Evolutionary conservation across 345 rosid species (phyloP), one percentile per base, ranked within the genome.

Genomic region (Corymbia maculata): DNA sequence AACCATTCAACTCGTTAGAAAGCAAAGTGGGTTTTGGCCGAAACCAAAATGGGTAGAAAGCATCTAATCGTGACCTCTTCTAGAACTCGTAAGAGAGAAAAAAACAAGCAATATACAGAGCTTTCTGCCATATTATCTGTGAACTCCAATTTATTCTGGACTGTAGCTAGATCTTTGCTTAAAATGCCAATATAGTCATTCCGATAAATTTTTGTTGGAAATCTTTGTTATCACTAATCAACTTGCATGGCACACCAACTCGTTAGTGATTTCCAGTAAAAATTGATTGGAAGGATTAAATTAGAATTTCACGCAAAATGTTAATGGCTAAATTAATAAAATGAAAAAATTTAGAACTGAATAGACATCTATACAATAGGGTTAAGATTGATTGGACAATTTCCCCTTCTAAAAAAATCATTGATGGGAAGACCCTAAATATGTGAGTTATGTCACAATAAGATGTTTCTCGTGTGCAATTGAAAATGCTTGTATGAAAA

Each of bases 141-240:
- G 4, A 75, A 75, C 26, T 21, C 14, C 49, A 6, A 75, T 75
- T 12, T 36, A 17, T 36, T 75, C 28, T 42, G 49, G 82, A 36
- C 26, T 42, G 3, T 64, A 64, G 36, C 36, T 75, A 42, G 9
- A 36, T 3, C 6, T 36, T 0, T 75, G 14, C 4, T 75, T 10
- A 36, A 36, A 36, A 75, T 21, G 36, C 19, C 49, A 36, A 75
- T 36, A 19, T 10, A 75, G 13, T 75, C 49, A 75, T 36, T 75
- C 12, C 6, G 14, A 42, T 36, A 3, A 75, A 36, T 75, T 17
- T 75, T 36, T 1, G 1, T 1, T 0, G 0, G 2, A 70, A 70
- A 70, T 70, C 10, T 6, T 9, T 36, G 4, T 17, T 24, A 70
- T 36, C 13, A 19, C 2, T 0, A 2, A 8, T 0, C 9, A 0